Conservation (phyloP, 1,139 yeast genomes). For the Blastobotrys malaysiensis region DNA sequence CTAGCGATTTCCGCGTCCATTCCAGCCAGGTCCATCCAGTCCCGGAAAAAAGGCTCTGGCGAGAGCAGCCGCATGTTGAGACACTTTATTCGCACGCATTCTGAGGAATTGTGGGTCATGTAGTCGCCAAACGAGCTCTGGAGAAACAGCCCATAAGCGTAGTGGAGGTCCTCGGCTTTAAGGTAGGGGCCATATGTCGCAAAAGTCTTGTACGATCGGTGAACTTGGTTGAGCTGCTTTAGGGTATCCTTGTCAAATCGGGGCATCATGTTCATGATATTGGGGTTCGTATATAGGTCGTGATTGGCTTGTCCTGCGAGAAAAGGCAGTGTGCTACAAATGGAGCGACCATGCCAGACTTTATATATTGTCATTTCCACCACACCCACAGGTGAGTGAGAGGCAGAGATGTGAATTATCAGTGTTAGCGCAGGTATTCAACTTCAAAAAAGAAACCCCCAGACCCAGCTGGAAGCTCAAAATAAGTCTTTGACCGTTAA, state of each 20-base stretch:
- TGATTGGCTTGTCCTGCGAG: not conserved
- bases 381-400: not conserved
- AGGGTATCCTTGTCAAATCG: slow-evolving; percentile 13
- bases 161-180: slow-evolving; percentile 7
- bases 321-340: not conserved
- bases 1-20: slow-evolving; percentile 14
- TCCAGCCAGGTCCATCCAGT: slow-evolving; percentile 12
- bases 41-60: slow-evolving; percentile 11
- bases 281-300: not conserved
- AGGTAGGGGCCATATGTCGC: slow-evolving; percentile 6
- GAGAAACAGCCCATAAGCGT: slow-evolving; percentile 13
- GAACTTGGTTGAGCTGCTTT: slow-evolving; percentile 11
- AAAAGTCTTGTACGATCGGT: slow-evolving; percentile 12
- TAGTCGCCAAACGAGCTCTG: slow-evolving; percentile 14
- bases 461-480: not conserved
- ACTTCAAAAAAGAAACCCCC: not conserved
- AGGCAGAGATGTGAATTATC: not conserved
- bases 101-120: slow-evolving; percentile 3
- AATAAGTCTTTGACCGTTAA: not conserved
- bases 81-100: slow-evolving; percentile 13
- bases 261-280: slow-evolving; percentile 6
- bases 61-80: slow-evolving; percentile 7
- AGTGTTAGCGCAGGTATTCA: not conserved
- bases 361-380: slow-evolving; percentile 1
- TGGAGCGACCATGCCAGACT: slow-evolving; percentile 3